phyloP scores from a whole-genome alignment of 2,329 filamentous ascomycete species.

The Simplicillium aogashimaense region DNA sequence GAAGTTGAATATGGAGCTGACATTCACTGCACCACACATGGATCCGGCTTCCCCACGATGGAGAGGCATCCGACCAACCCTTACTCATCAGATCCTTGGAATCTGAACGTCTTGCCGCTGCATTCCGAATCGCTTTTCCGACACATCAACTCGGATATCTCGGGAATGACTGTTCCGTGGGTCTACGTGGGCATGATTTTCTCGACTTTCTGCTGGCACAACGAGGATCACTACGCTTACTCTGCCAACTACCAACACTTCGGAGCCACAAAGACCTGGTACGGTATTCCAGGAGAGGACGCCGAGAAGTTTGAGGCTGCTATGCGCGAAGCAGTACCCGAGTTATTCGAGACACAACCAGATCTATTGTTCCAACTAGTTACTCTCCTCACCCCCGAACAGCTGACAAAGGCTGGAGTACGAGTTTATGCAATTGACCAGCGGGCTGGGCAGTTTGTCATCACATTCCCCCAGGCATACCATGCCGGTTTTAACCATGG shows the following conservation, averaged over 20 bases:
- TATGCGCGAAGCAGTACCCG: constrained; percentile 90
- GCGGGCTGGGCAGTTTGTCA: constrained; percentile 86
- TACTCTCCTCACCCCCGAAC: constrained; percentile 88
- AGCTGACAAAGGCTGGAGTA: constrained; percentile 85
- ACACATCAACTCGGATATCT: constrained; percentile 96
- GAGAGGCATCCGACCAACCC: constrained; percentile 81
- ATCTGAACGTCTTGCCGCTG: constrained; percentile 84
- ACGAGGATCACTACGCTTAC: constrained; percentile 96
- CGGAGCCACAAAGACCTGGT: constrained; percentile 97
- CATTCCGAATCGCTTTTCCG: constrained; percentile 88
- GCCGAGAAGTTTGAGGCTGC: constrained; percentile 91
- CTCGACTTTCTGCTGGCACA: constrained; percentile 99
- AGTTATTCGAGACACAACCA: constrained; percentile 93
- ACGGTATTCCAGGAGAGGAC: constrained; percentile 89
- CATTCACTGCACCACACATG: constrained; percentile 95
- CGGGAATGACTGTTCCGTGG: constrained; percentile 98
- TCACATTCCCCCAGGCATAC: constrained; percentile 95
- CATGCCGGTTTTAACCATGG: constrained; percentile 98
- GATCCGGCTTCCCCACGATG: constrained; percentile 90
- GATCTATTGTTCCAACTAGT: constrained; percentile 95
- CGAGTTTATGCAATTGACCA: constrained; percentile 93
- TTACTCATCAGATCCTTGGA: constrained; percentile 89
- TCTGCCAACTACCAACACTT: constrained; percentile 98
- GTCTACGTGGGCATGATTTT: constrained; percentile 99
- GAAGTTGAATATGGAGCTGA: constrained; percentile 98